Conservation (phyloP, 441 rosid species). For the Flueggea neowawraea region DNA sequence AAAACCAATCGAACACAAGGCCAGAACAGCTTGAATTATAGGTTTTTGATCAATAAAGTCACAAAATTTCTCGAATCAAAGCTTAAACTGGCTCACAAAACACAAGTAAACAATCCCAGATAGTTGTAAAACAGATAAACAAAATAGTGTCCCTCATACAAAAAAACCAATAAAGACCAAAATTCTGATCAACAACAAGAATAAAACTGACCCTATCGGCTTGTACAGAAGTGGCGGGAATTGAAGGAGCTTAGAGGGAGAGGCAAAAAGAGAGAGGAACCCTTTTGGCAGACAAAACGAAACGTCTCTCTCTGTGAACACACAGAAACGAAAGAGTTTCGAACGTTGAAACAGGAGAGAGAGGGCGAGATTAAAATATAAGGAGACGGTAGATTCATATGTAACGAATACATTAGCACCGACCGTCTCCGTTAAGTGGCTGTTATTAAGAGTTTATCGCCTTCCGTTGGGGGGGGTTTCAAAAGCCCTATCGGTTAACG, state of each 20-base stretch:
- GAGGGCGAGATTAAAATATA: conserved; percentile 15
- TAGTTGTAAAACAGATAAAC: conserved; percentile 21
- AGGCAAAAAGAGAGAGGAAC: background rate
- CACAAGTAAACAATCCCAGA: conserved; percentile 8
- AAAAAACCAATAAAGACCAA: background rate
- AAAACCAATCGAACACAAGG: conserved; percentile 9
- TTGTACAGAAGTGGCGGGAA: conserved; percentile 53
- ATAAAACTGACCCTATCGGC: conserved; percentile 38
- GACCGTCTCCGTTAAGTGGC: conserved; percentile 72
- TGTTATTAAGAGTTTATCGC: conserved; percentile 25
- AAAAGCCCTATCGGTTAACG: conserved; percentile 19
- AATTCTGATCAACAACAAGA: background rate
- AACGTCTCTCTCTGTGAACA: conserved; percentile 13
- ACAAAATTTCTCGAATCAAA: conserved; percentile 22
- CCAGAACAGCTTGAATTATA: conserved; percentile 29
- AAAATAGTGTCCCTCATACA: background rate
- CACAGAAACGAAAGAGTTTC: conserved; percentile 32
- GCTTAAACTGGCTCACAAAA: conserved; percentile 11
- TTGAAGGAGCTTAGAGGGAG: conserved; percentile 45
- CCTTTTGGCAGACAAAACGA: conserved; percentile 15
- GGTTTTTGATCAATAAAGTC: conserved; percentile 29
- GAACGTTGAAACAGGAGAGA: conserved; percentile 73
- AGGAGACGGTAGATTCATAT: conserved; percentile 23
- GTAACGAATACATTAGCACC: conserved; percentile 72
- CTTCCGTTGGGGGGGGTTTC: background rate